These are phyloP conservation scores for Hibiscus syriacus DNA, from an alignment of 345 rosid genomes.

Conservation along the genomic window DNA sequence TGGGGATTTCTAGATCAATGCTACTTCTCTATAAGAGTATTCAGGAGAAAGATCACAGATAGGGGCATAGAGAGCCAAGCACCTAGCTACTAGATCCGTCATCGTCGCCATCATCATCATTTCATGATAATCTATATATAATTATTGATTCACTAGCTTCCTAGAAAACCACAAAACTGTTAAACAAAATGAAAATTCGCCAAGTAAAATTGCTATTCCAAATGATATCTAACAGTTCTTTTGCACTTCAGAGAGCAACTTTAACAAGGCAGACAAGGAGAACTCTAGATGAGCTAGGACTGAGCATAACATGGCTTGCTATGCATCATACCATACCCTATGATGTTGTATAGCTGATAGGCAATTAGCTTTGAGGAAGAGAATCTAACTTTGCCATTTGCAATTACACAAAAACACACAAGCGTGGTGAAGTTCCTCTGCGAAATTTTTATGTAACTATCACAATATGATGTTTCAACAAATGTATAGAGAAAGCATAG, in stretches of 20 bases:
- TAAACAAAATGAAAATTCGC: background rate
- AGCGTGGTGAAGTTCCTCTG: background rate
- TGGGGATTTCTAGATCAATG: conserved; percentile 18
- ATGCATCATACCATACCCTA: background rate
- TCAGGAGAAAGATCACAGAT: background rate
- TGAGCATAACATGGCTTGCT: background rate
- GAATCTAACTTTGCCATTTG: background rate
- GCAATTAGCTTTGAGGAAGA: background rate
- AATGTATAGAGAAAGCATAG: background rate
- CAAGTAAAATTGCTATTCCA: background rate
- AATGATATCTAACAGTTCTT: background rate
- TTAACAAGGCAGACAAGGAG: background rate
- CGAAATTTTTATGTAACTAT: background rate
- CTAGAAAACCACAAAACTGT: background rate
- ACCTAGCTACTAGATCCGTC: background rate
- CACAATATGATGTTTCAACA: background rate
- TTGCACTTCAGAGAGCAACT: background rate
- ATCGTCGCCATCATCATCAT: background rate
- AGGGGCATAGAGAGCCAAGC: background rate
- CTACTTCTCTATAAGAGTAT: background rate
- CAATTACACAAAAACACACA: background rate
- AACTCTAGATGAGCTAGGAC: background rate
- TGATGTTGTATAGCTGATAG: background rate
- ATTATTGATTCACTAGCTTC: background rate
- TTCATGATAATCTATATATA: background rate